Percentiles rank a stretch among this genome's conserved stretches.
Evolutionary conservation across 2,329 filamentous ascomycete species (phyloP).

Genomic region (Periconia sp.): DNA sequence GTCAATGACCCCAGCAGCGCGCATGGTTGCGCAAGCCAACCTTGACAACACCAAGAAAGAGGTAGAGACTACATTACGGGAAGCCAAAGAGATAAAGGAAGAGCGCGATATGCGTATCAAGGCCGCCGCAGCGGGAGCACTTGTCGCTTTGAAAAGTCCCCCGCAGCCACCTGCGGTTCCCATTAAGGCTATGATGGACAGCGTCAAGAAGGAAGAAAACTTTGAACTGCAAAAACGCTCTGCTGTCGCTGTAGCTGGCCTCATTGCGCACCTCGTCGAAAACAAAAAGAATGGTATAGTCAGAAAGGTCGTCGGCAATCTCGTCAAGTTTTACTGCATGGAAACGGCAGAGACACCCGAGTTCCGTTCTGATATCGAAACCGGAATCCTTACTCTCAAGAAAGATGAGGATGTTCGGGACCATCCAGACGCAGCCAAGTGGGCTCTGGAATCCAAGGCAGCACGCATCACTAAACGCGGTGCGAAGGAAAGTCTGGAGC

Average conservation of each 20-base stretch:
- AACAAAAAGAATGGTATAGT: constrained; percentile 80
- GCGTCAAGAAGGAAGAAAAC: constrained; percentile 93
- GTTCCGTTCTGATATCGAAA: constrained; percentile 80
- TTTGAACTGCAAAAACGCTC: constrained; percentile 84
- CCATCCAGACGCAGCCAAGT: constrained; percentile 86
- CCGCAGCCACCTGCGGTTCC: constrained; percentile 92
- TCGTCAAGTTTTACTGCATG: constrained; percentile 97
- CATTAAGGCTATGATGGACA: constrained; percentile 98
- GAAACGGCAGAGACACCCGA: constrained; percentile 97
- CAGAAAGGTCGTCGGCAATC: constrained; percentile 92
- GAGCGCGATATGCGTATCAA: constrained; percentile 82
- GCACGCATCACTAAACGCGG: constrained; percentile 89
- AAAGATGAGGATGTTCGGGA: constrained; percentile 97
- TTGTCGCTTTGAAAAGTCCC: constrained; percentile 83
- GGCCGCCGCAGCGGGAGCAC: constrained; percentile 80
- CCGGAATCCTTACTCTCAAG: constrained; percentile 85
- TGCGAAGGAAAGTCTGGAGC: constrained; percentile 91
- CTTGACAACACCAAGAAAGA: constrained; percentile 75
- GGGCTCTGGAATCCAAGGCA: constrained; percentile 83
- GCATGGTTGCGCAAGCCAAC: constrained; percentile 78
- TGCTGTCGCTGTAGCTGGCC: constrained; percentile 76
- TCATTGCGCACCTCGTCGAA: constrained; percentile 84
- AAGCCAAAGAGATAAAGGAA: constrained; percentile 77
- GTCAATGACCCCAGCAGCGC: constrained; percentile 82
- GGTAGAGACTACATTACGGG: constrained; percentile 71